Evolutionary conservation across 1,139 yeast genomes (phyloP), one percentile per base, ranked within the genome.

Genomic region (Magnusiomyces suaveolens): DNA sequence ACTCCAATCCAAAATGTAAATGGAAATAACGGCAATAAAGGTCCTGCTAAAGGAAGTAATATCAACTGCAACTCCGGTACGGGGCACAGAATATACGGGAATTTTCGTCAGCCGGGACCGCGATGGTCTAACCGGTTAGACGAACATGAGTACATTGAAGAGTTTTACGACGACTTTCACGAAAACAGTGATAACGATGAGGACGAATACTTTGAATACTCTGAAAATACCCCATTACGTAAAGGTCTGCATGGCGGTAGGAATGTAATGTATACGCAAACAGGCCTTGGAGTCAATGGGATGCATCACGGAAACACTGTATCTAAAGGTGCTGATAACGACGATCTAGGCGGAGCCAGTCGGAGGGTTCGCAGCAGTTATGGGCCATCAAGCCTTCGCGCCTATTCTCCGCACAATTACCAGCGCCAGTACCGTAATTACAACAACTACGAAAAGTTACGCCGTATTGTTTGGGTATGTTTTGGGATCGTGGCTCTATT

Each of bases 391-490:
- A 51, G 60, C 1, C 44, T 53, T 1, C 46, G 56, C 39, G 57
- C 61, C 32, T 66, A 66, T 49, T 65, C 70, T 4, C 71, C 70
- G 1, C 72, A 68, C 56, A 68, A 68, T 53, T 68, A 68, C 57
- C 65, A 64, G 39, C 60, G 62, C 29, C 58, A 59, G 2, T 26
- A 48, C n/a, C 56, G 53, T 21, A 55, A 56, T 24, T 54, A 58
- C 49, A 59, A 61, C 46, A 60, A 62, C 48, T 63, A 60, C 51
- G 55, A 52, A 23, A 64, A 61, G 23, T 57, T 67, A 24, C 63
- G 71, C 16, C 54, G 66, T 23, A 57, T 64, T 48, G 59, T 70
- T 14, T 69, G 70, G 68, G 51, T 62, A 33, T 57, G 62, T 24
- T 54, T 69, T 18, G 57, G 63, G 8, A 58, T 66, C 2, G 54